Evolutionary conservation across 2,329 filamentous ascomycete genomes (phyloP).

Genomic region (Exserohilum turcica): DNA sequence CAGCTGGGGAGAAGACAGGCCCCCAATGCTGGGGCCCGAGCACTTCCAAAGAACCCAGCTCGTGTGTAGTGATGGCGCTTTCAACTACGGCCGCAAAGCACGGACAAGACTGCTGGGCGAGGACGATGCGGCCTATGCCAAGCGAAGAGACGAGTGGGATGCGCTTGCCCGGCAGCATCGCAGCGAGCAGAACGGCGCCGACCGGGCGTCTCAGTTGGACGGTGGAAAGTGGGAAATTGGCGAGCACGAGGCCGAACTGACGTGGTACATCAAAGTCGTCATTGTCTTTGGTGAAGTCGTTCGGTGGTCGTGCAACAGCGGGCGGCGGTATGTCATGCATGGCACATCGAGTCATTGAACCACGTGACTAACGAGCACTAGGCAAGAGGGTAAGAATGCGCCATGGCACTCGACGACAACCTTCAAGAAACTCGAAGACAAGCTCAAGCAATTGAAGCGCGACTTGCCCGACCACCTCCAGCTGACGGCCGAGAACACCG

Average conservation of each 20-base stretch:
- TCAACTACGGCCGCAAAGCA: constrained; percentile 65
- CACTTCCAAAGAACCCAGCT: constrained; percentile 66
- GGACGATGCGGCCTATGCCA: constrained; percentile 18
- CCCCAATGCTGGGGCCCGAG: constrained; percentile 63
- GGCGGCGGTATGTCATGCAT: constrained; percentile 53
- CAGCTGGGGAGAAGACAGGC: constrained; percentile 66
- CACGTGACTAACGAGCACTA: constrained; percentile 14
- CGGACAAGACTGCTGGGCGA: constrained; percentile 45
- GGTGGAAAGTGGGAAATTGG: constrained; percentile 60
- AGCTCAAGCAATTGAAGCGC: constrained; percentile 60
- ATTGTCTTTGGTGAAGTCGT: constrained; percentile 62
- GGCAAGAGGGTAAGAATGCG: constrained; percentile 53
- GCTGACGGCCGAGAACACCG: constrained; percentile 66
- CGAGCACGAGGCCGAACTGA: constrained; percentile 53
- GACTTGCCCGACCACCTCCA: constrained; percentile 62
- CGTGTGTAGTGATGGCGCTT: constrained; percentile 69
- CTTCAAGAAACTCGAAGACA: constrained; percentile 60
- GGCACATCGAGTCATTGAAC: neutral
- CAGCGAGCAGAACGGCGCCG: constrained; percentile 1
- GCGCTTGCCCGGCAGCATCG: constrained; percentile 3
- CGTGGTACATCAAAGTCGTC: constrained; percentile 59
- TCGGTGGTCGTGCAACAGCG: constrained; percentile 63
- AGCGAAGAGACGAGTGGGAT: constrained; percentile 16
- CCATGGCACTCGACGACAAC: constrained; percentile 65
- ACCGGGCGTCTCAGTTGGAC: constrained; percentile 27